Conservation (phyloP, 108 stramenopile species). For the Cyclotella sp. region DNA sequence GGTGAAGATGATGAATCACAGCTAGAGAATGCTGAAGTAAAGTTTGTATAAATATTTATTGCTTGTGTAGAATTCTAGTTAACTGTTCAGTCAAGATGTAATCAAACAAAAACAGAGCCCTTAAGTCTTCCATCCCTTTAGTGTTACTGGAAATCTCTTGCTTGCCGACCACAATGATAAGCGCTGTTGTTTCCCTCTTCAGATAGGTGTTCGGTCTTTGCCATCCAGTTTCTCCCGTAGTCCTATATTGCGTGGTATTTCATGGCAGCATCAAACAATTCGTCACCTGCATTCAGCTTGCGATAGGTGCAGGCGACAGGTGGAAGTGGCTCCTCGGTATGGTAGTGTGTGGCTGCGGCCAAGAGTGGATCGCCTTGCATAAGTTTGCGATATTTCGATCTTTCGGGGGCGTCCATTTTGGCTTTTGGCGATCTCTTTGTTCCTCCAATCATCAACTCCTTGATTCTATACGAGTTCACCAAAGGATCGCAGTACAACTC, state of each 20-base stretch:
- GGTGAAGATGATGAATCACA: background rate
- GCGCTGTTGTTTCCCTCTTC: background rate
- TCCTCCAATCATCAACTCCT: constrained; percentile 16
- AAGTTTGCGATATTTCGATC: constrained; percentile 13
- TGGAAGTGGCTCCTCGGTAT: background rate
- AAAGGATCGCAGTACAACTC: constrained; percentile 40
- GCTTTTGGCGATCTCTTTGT: background rate
- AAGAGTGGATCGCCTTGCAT: constrained; percentile 9
- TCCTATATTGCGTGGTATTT: background rate
- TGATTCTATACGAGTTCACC: constrained; percentile 23
- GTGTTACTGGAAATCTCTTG: no score
- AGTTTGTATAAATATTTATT: background rate
- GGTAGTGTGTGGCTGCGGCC: background rate
- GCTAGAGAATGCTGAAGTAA: background rate
- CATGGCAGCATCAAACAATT: constrained; percentile 8
- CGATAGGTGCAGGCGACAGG: background rate
- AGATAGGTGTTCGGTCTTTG: no score
- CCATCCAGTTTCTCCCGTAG: background rate
- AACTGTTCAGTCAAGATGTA: background rate
- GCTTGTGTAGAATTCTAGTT: background rate
- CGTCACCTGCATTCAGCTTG: constrained; percentile 19
- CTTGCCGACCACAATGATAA: background rate
- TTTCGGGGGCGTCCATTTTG: background rate
- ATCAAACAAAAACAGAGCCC: no score
- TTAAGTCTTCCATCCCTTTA: no score